Evolutionary conservation across 306 rosid species (phyloP), one percentile per base, ranked within the genome.

Genomic region (Spatholobus suberectus): DNA sequence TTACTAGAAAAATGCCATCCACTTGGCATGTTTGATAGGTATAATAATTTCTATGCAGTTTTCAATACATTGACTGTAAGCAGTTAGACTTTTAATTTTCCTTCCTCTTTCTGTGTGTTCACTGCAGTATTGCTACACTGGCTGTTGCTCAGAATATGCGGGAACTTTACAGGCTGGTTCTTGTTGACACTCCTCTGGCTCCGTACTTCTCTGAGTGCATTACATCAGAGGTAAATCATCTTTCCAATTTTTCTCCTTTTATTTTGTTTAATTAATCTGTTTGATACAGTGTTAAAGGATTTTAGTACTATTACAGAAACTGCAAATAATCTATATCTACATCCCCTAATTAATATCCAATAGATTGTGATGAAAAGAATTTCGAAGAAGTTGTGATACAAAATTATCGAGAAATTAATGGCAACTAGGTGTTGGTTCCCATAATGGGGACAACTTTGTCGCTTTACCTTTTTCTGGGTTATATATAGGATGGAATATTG

Each of bases 91-190:
- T 38, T 76, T 68, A 67, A 77, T 61, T 71, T 6, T 13, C 37
- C 73, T 23, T 20, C 8, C 6, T 14, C 29, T 70, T 59, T 62
- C 29, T 21, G 51, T 47, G 63, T 20, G 58, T 72, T 67, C 84
- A 83, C 87, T 54, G 77, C 94, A 96, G 99, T 86, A 96, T 96
- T 92, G 99, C 98, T 81, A 92, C 98, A 51, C 87, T 96, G 87
- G 99, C 98, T 47, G 99, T 94, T 73, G 98, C 99, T 27, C 99
- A 96, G 87, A 96, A 94, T 85, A 96, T 96, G 99, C 87, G 99
- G 27, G 99, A 96, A 86, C 99, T 96, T 66, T 96, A 96, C 84
- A 90, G 99, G 87, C 76, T 96, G 87, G 99, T 96, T 55, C 99
- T 96, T 69, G 99, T 96, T 75, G 99, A 96, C 85, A 96, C 99